phyloP scores from a whole-genome alignment of 2,329 filamentous ascomycete genomes.

The Akanthomyces lecanii region DNA sequence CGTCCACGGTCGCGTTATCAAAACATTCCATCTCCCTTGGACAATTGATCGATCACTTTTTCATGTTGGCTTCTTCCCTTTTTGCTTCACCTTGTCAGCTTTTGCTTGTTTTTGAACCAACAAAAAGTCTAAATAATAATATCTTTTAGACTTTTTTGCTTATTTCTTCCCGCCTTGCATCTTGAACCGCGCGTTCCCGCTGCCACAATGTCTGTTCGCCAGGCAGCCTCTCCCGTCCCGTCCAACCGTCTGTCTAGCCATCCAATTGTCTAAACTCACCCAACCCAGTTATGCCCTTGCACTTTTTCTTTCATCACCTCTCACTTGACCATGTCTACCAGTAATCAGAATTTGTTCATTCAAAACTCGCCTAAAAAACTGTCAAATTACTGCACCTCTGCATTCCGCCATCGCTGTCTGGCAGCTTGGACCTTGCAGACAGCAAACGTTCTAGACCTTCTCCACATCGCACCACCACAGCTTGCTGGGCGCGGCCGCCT shows the following conservation, averaged over 20 bases:
- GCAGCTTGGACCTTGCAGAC: background rate
- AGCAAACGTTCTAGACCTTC: background rate
- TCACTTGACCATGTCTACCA: too few relatives aligned
- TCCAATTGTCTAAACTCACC: too few relatives aligned
- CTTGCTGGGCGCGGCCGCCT: too few relatives aligned
- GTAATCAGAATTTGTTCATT: background rate
- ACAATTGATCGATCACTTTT: background rate
- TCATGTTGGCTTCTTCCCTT: too few relatives aligned
- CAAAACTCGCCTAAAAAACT: too few relatives aligned
- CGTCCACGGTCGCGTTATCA: background rate
- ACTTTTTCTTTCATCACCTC: too few relatives aligned
- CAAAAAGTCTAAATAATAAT: background rate
- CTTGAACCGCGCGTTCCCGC: background rate
- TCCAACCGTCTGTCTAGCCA: too few relatives aligned
- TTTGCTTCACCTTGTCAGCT: background rate
- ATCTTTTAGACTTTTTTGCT: background rate
- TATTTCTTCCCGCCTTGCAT: background rate
- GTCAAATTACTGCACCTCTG: too few relatives aligned
- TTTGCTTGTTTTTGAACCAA: slow-evolving; percentile 1
- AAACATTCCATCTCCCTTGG: background rate
- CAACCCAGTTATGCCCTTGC: too few relatives aligned
- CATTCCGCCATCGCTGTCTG: background rate
- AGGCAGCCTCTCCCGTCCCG: too few relatives aligned
- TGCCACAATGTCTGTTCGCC: background rate
- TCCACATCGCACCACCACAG: background rate